phyloP scores from a whole-genome alignment of 257 asterid species.

The Solanum pimpinellifolium region DNA sequence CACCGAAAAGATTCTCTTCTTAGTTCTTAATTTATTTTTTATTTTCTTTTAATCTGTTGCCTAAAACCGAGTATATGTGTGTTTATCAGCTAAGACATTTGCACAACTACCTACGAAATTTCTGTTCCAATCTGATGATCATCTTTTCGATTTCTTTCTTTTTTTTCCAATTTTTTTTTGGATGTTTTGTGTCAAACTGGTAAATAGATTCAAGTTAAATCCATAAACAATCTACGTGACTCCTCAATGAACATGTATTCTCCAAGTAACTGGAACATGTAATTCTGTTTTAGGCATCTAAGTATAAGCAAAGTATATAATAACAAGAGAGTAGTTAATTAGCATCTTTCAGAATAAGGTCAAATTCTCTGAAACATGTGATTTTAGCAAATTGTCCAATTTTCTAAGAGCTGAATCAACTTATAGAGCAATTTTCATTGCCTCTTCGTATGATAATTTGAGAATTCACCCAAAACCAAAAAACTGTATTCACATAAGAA shows the following conservation, averaged over 20 bases:
- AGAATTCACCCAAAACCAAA: not conserved
- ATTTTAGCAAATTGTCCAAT: not conserved
- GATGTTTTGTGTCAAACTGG: not conserved
- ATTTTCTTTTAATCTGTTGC: not conserved
- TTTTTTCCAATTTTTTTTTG: not conserved
- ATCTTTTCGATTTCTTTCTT: not conserved
- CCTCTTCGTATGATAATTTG: not conserved
- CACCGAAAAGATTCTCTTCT: not conserved
- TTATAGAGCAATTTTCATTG: not conserved
- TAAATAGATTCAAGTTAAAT: not conserved
- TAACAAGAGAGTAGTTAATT: not conserved
- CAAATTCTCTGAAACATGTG: not conserved
- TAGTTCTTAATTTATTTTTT: not conserved
- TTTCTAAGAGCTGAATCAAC: not conserved
- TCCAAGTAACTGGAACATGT: not conserved
- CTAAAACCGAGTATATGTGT: not conserved
- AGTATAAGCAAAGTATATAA: not conserved
- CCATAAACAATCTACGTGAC: not conserved
- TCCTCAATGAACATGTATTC: not conserved
- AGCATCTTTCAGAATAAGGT: not conserved
- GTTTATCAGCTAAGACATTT: not conserved
- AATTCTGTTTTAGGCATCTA: not conserved
- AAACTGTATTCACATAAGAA: not conserved
- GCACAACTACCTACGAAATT: not conserved
- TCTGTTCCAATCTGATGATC: not conserved